Base-by-base conservation (phyloP, 352 stramenopile genomes). In the Pythium aphanidermatum region DNA sequence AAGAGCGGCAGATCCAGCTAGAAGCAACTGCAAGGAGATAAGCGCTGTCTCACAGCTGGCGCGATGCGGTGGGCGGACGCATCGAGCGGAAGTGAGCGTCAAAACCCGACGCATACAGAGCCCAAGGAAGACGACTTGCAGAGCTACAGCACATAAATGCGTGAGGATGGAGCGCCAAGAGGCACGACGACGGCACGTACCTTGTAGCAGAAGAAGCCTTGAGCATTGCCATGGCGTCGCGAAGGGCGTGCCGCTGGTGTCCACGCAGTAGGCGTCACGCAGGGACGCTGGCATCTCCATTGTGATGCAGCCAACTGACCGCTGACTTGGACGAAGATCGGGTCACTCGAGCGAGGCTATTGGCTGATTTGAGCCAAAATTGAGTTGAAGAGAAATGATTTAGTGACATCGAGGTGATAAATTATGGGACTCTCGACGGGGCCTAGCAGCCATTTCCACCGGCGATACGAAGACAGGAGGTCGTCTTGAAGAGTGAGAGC, bases 51-150 rank as follows among this genome's bases (percentile, higher is more conserved):
- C 46, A 13, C 32, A 60, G 24, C 20, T 27, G 48, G 30, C 33
- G 5, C 25, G 27, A 37, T 19, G 14, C 40, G 32, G 21, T 23
- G 14, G 25, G 37, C n/a, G 2, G 7, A 14, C 13, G 27, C 7
- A 19, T 28, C 9, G 14, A 30, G 21, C 17, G 21, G 19, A 52
- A 24, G 34, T 38, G 43, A 83, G 58, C 16, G 30, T 46, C n/a
- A 73, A 27, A 26, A 82, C 63, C 14, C 65, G 58, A 21, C 29
- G 55, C 62, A 81, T 70, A 21, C 65, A 70, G 11, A 73, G 20
- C 4, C 60, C 30, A 3, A 74, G 34, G 23, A 86, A 61, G 2
- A 65, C 14, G 11, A 74, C 14, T 31, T 74, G 51, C 41, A 65
- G 53, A 36, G 38, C 61, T 86, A 37, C 10, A 48, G 31, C 8